Evolutionary conservation across 495 filamentous ascomycete species (phyloP), one percentile per base, ranked within the genome.

Genomic region (Aspergillus incahuasiensis): DNA sequence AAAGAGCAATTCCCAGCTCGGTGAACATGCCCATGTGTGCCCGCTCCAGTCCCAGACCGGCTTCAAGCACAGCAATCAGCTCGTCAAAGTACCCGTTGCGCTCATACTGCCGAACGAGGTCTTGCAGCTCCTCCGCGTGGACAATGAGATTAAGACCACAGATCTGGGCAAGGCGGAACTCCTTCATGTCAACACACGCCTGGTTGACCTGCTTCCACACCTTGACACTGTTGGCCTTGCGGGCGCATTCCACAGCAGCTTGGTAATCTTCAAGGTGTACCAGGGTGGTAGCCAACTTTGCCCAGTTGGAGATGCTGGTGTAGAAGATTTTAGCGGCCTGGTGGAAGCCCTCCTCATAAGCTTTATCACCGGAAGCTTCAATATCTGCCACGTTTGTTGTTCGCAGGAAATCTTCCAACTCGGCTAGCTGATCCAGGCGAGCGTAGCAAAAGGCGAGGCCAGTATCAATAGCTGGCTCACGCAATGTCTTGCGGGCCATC

Each of bases 191-290:
- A 52, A 99, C 89, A 71, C 95, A 99, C 34, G 94, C 95, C 67
- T 88, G 88, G 72, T 97, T 95, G 61, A 99, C 95, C 73, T 99
- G 90, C 76, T 92, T 96, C 95, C 95, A 99, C 52, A 99, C 95
- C 79, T 95, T 96, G 74, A 95, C 91, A 77, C 91, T 99, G 79
- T 97, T 99, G 68, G 95, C 95, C 76, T 97, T 97, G 66, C 95
- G 90, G 21, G 95, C 95, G 65, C 92, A 97, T 73, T 99, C 95
- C 32, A 99, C 95, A 24, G 95, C 95, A 52, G 91, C 91, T 70
- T 99, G 95, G 75, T 99, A 97, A 51, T 99, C 95, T 64, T 87
- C 88, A 7, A 99, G 82, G 70, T 97, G 92, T 19, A 99, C 95
- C 55, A 97, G 78, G 22, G 95, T 97, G 12, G 95, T 97, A 4